A percentile compares a stretch with the other conserved stretches of the same genome.
Conservation (phyloP, 164 flowering plant genomes). For the Stephania japonica region DNA sequence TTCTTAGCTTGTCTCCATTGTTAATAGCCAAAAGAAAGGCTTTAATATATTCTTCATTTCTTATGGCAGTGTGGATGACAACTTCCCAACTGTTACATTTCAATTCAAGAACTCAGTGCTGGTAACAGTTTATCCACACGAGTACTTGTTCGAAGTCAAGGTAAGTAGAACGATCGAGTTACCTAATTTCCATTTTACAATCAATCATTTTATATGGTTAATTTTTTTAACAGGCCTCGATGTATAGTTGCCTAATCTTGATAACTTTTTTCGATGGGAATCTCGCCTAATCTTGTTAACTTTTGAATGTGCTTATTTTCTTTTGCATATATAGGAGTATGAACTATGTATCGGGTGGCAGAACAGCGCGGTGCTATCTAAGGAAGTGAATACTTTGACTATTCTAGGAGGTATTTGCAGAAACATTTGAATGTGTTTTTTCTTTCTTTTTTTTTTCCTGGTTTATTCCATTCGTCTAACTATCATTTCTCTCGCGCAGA, state of each 20-base stretch:
- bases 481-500: conserved; percentile 37
- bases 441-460: background rate
- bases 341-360: conserved; percentile 84
- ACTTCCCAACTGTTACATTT: conserved; percentile 10
- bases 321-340: conserved; percentile 35
- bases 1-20: background rate
- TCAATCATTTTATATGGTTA: background rate
- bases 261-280: too few relatives aligned
- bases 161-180: conserved; percentile 50
- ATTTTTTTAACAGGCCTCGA: too few relatives aligned
- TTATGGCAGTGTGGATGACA: conserved; percentile 10
- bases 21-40: background rate
- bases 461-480: background rate
- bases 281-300: background rate
- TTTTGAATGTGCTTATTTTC: background rate
- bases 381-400: conserved; percentile 48
- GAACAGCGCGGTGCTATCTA: conserved; percentile 52
- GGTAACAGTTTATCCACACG: conserved; percentile 8
- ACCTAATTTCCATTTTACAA: too few relatives aligned
- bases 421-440: too few relatives aligned
- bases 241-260: background rate
- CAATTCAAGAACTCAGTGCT: conserved; percentile 9
- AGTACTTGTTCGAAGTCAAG: conserved; percentile 5
- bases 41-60: background rate
- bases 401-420: conserved; percentile 70